Evolutionary conservation across 225 moss, liverwort and hornwort genomes (phyloP).

Genomic region (Sphagnum tenellum): DNA sequence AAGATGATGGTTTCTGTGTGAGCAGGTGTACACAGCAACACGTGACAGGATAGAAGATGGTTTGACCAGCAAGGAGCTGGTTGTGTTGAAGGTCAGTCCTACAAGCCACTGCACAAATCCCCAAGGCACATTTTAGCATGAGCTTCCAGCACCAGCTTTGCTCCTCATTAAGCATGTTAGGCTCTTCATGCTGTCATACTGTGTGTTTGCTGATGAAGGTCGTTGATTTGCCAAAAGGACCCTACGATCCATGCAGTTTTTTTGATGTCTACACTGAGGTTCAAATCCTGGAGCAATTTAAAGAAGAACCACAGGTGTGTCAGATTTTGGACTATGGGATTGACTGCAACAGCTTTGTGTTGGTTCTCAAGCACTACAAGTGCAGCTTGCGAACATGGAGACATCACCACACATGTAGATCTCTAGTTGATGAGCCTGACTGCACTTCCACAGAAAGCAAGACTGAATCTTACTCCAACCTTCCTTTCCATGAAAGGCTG

Average conservation of each 20-base stretch:
- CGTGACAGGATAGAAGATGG: constrained; percentile 7
- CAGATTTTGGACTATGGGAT: constrained; percentile 88
- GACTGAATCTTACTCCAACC: neutral
- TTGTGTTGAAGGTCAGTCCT: constrained; percentile 61
- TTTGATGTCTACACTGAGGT: constrained; percentile 88
- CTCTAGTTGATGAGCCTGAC: neutral
- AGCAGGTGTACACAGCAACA: constrained; percentile 57
- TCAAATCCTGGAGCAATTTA: constrained; percentile 67
- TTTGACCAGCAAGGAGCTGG: constrained; percentile 22
- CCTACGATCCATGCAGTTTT: constrained; percentile 67
- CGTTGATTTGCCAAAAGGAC: constrained; percentile 69
- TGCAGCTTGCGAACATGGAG: constrained; percentile 76
- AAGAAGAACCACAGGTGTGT: constrained; percentile 48
- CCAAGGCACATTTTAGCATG: no score
- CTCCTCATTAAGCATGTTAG: no score
- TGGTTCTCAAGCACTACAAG: constrained; percentile 87
- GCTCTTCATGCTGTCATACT: no score
- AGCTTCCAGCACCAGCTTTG: no score
- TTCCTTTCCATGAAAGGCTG: constrained; percentile 23
- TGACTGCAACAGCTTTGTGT: constrained; percentile 51
- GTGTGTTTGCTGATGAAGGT: constrained; percentile 21
- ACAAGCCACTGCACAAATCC: no score
- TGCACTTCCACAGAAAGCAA: constrained; percentile 4
- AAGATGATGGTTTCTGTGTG: neutral
- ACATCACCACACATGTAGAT: constrained; percentile 11